Conservation (phyloP, 441 rosid genomes). For the Gossypium schwendimanii region DNA sequence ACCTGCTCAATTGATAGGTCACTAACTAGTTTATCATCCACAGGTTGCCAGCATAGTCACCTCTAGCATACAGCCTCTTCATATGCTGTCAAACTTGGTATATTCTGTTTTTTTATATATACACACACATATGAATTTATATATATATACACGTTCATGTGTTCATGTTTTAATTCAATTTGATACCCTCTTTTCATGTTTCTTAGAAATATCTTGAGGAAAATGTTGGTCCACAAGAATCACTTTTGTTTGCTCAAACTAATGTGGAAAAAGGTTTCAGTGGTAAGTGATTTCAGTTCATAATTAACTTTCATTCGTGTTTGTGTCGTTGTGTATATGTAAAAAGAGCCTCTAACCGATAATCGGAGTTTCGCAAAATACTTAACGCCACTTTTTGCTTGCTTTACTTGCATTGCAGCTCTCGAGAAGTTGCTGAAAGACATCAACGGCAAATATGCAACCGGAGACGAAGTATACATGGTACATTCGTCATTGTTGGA, state of each 20-base stretch:
- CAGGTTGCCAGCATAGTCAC: slow-evolving; percentile 46
- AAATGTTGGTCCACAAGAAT: slow-evolving; percentile 32
- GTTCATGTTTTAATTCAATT: neutral
- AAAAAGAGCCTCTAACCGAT: neutral
- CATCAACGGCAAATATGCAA: slow-evolving; percentile 33
- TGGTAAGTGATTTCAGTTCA: slow-evolving; percentile 23
- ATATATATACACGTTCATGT: too few species aligned
- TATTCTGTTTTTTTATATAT: neutral
- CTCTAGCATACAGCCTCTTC: slow-evolving; percentile 55
- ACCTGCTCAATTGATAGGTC: neutral
- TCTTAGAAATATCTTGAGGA: slow-evolving; percentile 35
- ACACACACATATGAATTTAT: neutral
- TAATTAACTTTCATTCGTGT: neutral
- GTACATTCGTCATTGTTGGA: slow-evolving; percentile 18
- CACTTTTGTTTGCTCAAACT: slow-evolving; percentile 24
- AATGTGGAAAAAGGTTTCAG: slow-evolving; percentile 36
- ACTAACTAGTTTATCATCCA: slow-evolving; percentile 2
- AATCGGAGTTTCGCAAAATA: neutral
- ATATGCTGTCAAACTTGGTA: slow-evolving; percentile 40
- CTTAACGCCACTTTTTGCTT: neutral
- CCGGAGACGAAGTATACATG: slow-evolving; percentile 45
- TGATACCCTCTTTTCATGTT: neutral
- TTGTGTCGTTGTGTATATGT: neutral
- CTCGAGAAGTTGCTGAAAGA: slow-evolving; percentile 46
- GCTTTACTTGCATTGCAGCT: slow-evolving; percentile 26